phyloP scores from a whole-genome alignment of 1,284 basidiomycete species.

The Vanrija sp. region DNA sequence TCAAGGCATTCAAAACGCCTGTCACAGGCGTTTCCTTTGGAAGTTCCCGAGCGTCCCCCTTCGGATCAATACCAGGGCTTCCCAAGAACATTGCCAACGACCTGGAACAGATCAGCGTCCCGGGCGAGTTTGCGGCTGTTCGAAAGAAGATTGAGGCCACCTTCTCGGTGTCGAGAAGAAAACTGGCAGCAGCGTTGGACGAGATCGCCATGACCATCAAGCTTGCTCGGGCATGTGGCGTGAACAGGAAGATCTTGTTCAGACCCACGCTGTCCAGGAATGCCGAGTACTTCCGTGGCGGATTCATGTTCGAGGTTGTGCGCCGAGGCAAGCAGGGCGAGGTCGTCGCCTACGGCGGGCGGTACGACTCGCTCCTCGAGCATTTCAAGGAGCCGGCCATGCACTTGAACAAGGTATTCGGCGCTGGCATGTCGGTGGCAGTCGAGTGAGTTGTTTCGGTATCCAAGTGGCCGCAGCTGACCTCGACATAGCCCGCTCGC shows the following conservation, averaged over 20 bases:
- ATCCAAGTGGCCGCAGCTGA: background rate
- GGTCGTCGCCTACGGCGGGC: conserved; percentile 51
- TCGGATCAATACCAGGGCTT: conserved; percentile 25
- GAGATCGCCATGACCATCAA: conserved; percentile 49
- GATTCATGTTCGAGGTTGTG: conserved; percentile 55
- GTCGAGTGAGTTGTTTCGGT: conserved; percentile 43
- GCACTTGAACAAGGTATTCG: conserved; percentile 44
- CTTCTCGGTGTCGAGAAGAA: conserved; percentile 24
- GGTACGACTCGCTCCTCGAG: conserved; percentile 55
- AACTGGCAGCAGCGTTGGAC: conserved; percentile 45
- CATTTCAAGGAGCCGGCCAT: conserved; percentile 50
- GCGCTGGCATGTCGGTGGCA: conserved; percentile 55
- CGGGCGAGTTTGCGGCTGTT: conserved; percentile 35
- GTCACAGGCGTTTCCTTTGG: conserved; percentile 18
- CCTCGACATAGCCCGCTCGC: conserved; percentile 47
- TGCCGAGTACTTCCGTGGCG: conserved; percentile 52
- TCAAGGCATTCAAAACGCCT: conserved; percentile 37
- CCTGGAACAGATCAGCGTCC: conserved; percentile 45
- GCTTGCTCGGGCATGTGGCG: conserved; percentile 50
- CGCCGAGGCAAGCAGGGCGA: conserved; percentile 51
- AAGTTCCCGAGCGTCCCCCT: conserved; percentile 25
- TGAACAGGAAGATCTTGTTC: conserved; percentile 51
- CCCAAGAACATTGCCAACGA: conserved; percentile 34
- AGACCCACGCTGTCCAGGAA: conserved; percentile 47
- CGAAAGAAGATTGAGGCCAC: conserved; percentile 26